Percentiles rank a stretch among this genome's conserved stretches.
Conservation (phyloP, 2,329 filamentous ascomycete species). For the Herpotrichia juniperi region DNA sequence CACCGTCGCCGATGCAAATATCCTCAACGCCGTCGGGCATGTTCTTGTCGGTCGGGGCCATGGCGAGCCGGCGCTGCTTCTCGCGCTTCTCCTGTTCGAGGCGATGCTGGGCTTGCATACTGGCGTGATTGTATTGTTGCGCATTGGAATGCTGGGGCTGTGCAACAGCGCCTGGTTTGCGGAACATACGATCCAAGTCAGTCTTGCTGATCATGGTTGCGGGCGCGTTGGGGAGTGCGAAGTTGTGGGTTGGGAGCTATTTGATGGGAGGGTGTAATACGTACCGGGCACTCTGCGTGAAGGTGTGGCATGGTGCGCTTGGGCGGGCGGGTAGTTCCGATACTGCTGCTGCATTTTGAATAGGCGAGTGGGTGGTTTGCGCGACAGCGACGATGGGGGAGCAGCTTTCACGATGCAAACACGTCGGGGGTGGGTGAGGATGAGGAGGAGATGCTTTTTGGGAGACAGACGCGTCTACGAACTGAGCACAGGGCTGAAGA, state of each 20-base stretch:
- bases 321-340: conserved; percentile 51
- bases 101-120: conserved; percentile 50
- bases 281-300: conserved; percentile 53
- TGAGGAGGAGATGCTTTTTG: conserved; percentile 28
- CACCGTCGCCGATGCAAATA: conserved; percentile 80
- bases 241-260: conserved; percentile 19
- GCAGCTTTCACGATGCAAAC: conserved; percentile 29
- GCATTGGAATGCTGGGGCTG: conserved; percentile 58
- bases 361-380: conserved; percentile 21
- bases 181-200: conserved; percentile 56
- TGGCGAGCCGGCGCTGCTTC: conserved; percentile 77
- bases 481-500: conserved; percentile 27
- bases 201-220: conserved; percentile 52
- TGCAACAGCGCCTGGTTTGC: conserved; percentile 52
- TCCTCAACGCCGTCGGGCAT: conserved; percentile 86
- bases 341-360: conserved; percentile 52
- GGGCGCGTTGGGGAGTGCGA: neutral
- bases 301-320: conserved; percentile 44
- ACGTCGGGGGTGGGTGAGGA: conserved; percentile 24
- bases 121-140: conserved; percentile 49
- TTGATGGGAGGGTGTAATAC: conserved; percentile 21
- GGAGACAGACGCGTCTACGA: conserved; percentile 33
- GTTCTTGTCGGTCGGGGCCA: conserved; percentile 93
- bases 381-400: conserved; percentile 37
- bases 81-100: conserved; percentile 62